These are phyloP conservation scores for Clausena lansium DNA, from an alignment of 345 rosid species.

Conservation along the genomic window DNA sequence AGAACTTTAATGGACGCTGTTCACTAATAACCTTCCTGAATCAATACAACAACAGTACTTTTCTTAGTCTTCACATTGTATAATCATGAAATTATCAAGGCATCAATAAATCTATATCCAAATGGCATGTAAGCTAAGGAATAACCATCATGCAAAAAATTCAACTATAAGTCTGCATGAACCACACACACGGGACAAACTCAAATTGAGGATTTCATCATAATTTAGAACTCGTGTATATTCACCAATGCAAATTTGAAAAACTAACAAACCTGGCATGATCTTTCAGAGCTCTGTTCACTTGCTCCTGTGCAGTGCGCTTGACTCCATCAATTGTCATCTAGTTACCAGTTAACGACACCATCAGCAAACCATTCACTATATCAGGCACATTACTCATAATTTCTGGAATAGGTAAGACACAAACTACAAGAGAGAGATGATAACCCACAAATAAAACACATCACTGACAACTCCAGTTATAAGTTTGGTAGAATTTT, in stretches of 20 bases:
- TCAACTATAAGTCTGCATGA: background rate
- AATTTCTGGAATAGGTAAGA: background rate
- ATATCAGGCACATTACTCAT: background rate
- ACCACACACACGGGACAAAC: background rate
- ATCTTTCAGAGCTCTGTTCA: conserved; percentile 86
- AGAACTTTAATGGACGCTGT: conserved; percentile 6
- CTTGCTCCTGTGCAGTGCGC: conserved; percentile 95
- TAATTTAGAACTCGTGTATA: background rate
- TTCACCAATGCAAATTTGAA: background rate
- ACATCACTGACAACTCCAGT: background rate
- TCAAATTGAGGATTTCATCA: background rate
- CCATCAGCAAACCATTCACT: conserved; percentile 17
- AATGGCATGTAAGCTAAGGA: too few relatives aligned
- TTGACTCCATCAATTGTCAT: conserved; percentile 94
- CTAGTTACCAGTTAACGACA: conserved; percentile 35
- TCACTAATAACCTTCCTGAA: background rate
- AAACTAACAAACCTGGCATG: conserved; percentile 62
- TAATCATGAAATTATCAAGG: background rate
- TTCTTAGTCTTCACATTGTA: background rate
- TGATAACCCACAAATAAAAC: background rate
- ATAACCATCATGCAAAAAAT: conserved; percentile 2
- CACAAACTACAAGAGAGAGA: background rate
- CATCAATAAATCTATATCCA: background rate
- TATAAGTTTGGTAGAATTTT: background rate
- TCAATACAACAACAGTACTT: background rate